Evolutionary conservation across 768 basidiomycete genomes (phyloP), one percentile per base, ranked within the genome.

Genomic region (Serendipita sp.): DNA sequence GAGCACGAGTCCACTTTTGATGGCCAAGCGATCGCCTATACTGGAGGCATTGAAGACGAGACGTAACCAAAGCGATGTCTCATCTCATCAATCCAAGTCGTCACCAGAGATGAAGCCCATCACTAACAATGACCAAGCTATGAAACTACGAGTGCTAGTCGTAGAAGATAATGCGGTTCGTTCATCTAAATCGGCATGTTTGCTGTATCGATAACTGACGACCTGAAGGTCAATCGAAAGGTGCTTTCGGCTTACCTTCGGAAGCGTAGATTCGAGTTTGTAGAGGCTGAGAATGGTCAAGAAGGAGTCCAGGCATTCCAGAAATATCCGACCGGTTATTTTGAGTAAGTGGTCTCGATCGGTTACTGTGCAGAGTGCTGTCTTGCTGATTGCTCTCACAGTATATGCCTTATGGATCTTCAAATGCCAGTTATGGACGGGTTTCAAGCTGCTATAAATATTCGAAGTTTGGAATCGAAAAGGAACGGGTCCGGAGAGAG

Each of bases 391-490:
- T n/a, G 8, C 8, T 18, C 30, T 16, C 4, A 28, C 35, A 60
- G 56, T n/a, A 60, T 60, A 28, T 60, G 56, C n/a, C 35, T 60
- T 10, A 60, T 60, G 56, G 56, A 60, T n/a, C 34, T 60, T 10
- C 56, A 60, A 35, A 60, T 60, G 56, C 56, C 56, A 8, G 56
- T 60, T 35, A 24, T 60, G 24, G 56, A 60, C 56, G 56, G 56
- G 16, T 60, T 60, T 28, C 34, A 24, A 8, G 56, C 56, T 35
- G 35, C 56, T 5, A 8, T 8, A 37, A 60, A 35, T 28, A 28
- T 60, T 28, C 56, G 56, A 5, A n/a, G 35, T 10, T 16, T 60
- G 18, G 56, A 60, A 60, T 16, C 35, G 24, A 28, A 60, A 35
- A 11, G 28, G 32, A 41, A 41, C 7, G 13, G 7, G 38, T 41